Conservation (phyloP, 202 grass and related monocot species). For the Schoenoplectus tabernaemontani region DNA sequence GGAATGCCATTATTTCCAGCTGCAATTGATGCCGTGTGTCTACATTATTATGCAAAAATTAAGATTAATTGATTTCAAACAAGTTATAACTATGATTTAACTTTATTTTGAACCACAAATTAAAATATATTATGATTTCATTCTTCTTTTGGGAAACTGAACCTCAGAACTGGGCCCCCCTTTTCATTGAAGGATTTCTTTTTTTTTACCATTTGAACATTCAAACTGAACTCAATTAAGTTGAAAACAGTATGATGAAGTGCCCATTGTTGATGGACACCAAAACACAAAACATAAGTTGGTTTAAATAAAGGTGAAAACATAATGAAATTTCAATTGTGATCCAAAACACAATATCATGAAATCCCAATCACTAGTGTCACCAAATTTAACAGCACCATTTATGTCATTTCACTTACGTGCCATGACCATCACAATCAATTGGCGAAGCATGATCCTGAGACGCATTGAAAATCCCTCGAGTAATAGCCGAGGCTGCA, state of each 20-base stretch:
- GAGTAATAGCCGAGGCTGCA: constrained; percentile 94
- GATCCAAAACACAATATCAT: not conserved
- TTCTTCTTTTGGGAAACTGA: not conserved
- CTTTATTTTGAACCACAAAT: not conserved
- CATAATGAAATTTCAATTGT: not conserved
- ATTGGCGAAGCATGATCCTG: constrained; percentile 91
- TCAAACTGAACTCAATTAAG: not conserved
- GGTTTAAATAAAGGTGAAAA: not conserved
- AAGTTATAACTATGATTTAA: not conserved
- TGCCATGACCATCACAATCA: constrained; percentile 94
- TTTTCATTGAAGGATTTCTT: not conserved
- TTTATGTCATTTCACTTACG: constrained; percentile 42
- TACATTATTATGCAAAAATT: constrained; percentile 31
- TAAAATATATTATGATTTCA: not conserved
- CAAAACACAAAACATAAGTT: not conserved
- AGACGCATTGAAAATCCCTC: constrained; percentile 85
- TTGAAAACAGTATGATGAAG: constrained; percentile 2
- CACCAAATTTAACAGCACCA: not conserved
- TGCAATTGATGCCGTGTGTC: constrained; percentile 91
- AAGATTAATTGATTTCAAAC: not conserved
- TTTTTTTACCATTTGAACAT: not conserved
- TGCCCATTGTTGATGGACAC: not conserved
- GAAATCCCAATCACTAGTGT: not conserved
- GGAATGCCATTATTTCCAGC: constrained; percentile 93
- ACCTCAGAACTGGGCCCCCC: not conserved